Percentiles rank a stretch among this genome's conserved stretches.
These are phyloP conservation scores for Nannochloropsis granulata DNA, from an alignment of 108 stramenopile species.

Conservation along the genomic window DNA sequence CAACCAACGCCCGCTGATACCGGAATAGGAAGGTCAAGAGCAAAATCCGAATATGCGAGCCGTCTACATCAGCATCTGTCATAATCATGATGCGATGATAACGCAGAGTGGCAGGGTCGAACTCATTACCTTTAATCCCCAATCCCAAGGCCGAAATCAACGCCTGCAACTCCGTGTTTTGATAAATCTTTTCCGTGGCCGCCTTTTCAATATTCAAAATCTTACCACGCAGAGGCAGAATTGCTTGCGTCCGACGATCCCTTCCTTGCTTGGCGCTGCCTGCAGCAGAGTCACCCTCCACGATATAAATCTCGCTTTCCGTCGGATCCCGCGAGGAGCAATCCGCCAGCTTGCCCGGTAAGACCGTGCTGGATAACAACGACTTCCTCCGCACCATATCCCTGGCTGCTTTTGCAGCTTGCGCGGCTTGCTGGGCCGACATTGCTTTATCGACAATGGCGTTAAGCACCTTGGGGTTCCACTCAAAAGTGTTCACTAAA, in stretches of 20 bases:
- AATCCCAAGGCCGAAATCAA: slow-evolving; percentile 76
- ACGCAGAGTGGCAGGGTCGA: slow-evolving; percentile 51
- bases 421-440: slow-evolving; percentile 68
- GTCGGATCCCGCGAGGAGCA: slow-evolving; percentile 55
- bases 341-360: slow-evolving; percentile 72
- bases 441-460: slow-evolving; percentile 64
- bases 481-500: slow-evolving; percentile 68
- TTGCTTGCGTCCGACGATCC: slow-evolving; percentile 75
- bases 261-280: slow-evolving; percentile 88
- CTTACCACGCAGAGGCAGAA: slow-evolving; percentile 81
- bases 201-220: slow-evolving; percentile 90
- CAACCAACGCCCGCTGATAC: slow-evolving; percentile 72
- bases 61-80: slow-evolving; percentile 95
- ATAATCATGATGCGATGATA: slow-evolving; percentile 72
- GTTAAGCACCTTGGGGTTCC: slow-evolving; percentile 60
- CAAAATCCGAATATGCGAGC: slow-evolving; percentile 85
- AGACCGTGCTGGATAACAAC: slow-evolving; percentile 61
- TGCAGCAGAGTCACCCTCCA: slow-evolving; percentile 86
- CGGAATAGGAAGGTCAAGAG: slow-evolving; percentile 83
- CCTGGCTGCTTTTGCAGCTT: slow-evolving; percentile 77
- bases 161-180: slow-evolving; percentile 76
- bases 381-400: slow-evolving; percentile 83
- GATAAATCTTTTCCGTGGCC: slow-evolving; percentile 69
- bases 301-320: slow-evolving; percentile 81
- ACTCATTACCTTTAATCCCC: slow-evolving; percentile 66